phyloP scores from a whole-genome alignment of 2,329 filamentous ascomycete species.

The Claviceps sp. region DNA sequence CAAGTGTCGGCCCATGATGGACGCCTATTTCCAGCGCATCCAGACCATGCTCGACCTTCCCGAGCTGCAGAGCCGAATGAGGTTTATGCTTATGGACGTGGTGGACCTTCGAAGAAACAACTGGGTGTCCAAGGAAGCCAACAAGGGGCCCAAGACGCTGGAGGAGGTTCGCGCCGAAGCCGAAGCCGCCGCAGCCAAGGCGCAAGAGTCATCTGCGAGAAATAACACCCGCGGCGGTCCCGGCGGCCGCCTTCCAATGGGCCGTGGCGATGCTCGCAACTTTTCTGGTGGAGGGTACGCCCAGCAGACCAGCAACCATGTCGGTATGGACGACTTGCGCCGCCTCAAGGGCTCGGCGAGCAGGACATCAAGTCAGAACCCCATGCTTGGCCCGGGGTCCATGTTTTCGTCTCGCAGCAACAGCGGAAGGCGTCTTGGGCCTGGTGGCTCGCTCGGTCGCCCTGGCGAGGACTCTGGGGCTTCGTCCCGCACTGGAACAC shows the following conservation, averaged over 20 bases:
- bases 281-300: slow-evolving; percentile 57
- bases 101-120: slow-evolving; percentile 64
- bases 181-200: slow-evolving; percentile 71
- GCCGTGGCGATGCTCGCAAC: slow-evolving; percentile 76
- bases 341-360: slow-evolving; percentile 56
- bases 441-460: slow-evolving; percentile 57
- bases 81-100: slow-evolving; percentile 95
- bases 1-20: slow-evolving; percentile 76
- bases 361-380: slow-evolving; percentile 47
- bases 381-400: slow-evolving; percentile 66
- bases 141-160: slow-evolving; percentile 96
- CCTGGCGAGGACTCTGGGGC: slow-evolving; percentile 73
- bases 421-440: slow-evolving; percentile 71
- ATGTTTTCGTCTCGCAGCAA: slow-evolving; percentile 84
- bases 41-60: slow-evolving; percentile 66
- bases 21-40: slow-evolving; percentile 87
- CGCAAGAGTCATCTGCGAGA: slow-evolving; percentile 51
- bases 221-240: slow-evolving; percentile 48
- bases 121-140: slow-evolving; percentile 78
- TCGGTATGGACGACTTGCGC: slow-evolving; percentile 83
- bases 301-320: slow-evolving; percentile 67
- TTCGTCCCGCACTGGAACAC: slow-evolving; percentile 82
- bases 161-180: slow-evolving; percentile 76
- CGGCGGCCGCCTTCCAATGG: slow-evolving; percentile 56
- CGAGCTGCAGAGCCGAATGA: slow-evolving; percentile 72